Percentiles rank a stretch among this genome's conserved stretches.
Conservation (phyloP, 352 stramenopile species). For the Peronospora farinosa region DNA sequence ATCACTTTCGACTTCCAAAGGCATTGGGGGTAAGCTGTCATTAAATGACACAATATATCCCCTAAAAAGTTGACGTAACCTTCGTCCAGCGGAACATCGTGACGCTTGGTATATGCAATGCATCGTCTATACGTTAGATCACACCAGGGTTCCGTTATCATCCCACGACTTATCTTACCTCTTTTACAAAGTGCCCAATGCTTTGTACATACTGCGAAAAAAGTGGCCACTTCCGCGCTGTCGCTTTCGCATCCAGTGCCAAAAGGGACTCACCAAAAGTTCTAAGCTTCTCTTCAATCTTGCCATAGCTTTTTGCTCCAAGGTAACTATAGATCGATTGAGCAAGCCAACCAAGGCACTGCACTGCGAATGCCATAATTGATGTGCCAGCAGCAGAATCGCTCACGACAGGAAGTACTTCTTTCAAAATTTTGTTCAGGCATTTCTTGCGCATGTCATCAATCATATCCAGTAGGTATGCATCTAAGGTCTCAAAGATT, state of each 20-base stretch:
- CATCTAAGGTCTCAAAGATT: constrained; percentile 39
- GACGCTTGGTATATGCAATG: constrained; percentile 17
- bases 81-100: constrained; percentile 30
- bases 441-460: constrained; percentile 55
- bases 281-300: constrained; percentile 65
- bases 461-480: constrained; percentile 33
- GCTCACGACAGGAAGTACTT: constrained; percentile 54
- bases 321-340: constrained; percentile 47
- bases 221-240: constrained; percentile 50
- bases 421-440: constrained; percentile 68
- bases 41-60: constrained; percentile 51
- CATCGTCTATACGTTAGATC: constrained; percentile 6
- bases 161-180: constrained; percentile 29
- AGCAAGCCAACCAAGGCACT: constrained; percentile 44
- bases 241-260: constrained; percentile 42
- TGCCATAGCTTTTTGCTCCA: constrained; percentile 38
- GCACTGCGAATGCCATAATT: constrained; percentile 47
- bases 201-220: constrained; percentile 56
- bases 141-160: constrained; percentile 6
- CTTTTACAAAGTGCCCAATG: constrained; percentile 42
- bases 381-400: constrained; percentile 34
- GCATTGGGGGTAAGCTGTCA: constrained; percentile 57
- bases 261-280: constrained; percentile 67
- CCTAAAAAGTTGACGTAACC: constrained; percentile 49
- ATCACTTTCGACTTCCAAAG: constrained; percentile 52